A percentile compares a stretch with the other conserved stretches of the same genome.
Evolutionary conservation across 345 rosid genomes (phyloP).

Genomic region (Chamaenerion angustifolium): DNA sequence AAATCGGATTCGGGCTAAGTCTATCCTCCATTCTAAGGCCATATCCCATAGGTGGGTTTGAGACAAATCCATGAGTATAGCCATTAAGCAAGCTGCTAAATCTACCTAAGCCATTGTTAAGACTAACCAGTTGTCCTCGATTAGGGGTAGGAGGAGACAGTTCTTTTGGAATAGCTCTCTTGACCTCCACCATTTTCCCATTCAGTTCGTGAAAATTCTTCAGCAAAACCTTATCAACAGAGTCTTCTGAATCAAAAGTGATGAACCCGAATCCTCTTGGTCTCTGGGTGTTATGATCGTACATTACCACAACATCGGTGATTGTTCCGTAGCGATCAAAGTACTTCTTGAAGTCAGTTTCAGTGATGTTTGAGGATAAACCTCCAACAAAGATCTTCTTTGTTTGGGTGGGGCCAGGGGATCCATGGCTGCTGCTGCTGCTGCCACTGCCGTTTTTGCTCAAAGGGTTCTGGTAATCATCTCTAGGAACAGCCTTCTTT

Average conservation of each 20-base stretch:
- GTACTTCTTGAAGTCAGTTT: constrained; percentile 66
- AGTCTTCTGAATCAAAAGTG: constrained; percentile 73
- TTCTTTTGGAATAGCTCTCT: constrained; percentile 92
- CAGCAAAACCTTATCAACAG: constrained; percentile 60
- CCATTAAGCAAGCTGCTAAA: constrained; percentile 25
- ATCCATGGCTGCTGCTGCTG: constrained; percentile 43
- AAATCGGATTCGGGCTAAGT: too few relatives aligned
- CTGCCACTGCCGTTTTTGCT: constrained; percentile 40
- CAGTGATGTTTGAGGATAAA: constrained; percentile 68
- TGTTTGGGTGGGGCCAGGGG: constrained; percentile 45
- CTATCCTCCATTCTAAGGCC: constrained; percentile 28
- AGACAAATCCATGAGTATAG: constrained; percentile 45
- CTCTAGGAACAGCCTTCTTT: constrained; percentile 90
- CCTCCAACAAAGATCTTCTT: constrained; percentile 95
- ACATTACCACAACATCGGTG: constrained; percentile 90
- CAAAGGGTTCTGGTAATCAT: constrained; percentile 41
- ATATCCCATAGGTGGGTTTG: constrained; percentile 44
- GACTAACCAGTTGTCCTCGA: constrained; percentile 37
- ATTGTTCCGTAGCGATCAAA: constrained; percentile 75
- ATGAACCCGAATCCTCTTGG: constrained; percentile 93
- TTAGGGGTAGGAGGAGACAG: constrained; percentile 55
- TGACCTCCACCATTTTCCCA: constrained; percentile 92
- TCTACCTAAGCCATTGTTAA: background rate
- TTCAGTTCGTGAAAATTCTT: constrained; percentile 82
- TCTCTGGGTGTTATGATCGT: constrained; percentile 83